Evolutionary conservation across 495 filamentous ascomycete genomes (phyloP).

Genomic region (Penicillium arizonense): DNA sequence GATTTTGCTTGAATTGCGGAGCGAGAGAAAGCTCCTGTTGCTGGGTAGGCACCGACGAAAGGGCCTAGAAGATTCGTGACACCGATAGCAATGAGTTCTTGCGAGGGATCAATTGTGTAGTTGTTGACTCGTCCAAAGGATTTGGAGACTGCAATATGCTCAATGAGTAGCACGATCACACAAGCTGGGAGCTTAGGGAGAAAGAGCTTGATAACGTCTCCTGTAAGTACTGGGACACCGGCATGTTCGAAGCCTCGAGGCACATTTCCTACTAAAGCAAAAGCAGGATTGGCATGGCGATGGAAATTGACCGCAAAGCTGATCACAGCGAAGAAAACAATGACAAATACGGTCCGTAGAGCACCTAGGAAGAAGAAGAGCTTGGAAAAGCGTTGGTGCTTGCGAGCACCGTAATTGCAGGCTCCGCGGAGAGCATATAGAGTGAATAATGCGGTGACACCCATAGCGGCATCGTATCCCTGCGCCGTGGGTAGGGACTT

Average conservation of each 20-base stretch:
- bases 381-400: conserved; percentile 64
- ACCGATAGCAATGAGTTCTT: conserved; percentile 92
- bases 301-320: conserved; percentile 73
- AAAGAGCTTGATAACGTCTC: conserved; percentile 58
- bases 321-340: conserved; percentile 85
- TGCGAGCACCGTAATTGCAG: conserved; percentile 62
- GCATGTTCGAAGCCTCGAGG: conserved; percentile 77
- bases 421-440: conserved; percentile 72
- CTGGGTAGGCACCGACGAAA: conserved; percentile 87
- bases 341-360: conserved; percentile 81
- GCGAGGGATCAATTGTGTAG: conserved; percentile 91
- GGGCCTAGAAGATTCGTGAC: conserved; percentile 86
- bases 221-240: conserved; percentile 63
- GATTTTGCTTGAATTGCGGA: conserved; percentile 97
- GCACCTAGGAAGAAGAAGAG: conserved; percentile 86
- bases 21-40: conserved; percentile 90
- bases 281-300: conserved; percentile 43
- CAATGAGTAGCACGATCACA: conserved; percentile 89
- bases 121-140: conserved; percentile 94
- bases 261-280: conserved; percentile 70
- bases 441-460: conserved; percentile 76
- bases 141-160: conserved; percentile 92
- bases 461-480: conserved; percentile 79
- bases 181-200: conserved; percentile 63
- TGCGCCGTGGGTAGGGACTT: conserved; percentile 64